phyloP scores from a whole-genome alignment of 257 asterid genomes.

The Paraleonurus japonicus region DNA sequence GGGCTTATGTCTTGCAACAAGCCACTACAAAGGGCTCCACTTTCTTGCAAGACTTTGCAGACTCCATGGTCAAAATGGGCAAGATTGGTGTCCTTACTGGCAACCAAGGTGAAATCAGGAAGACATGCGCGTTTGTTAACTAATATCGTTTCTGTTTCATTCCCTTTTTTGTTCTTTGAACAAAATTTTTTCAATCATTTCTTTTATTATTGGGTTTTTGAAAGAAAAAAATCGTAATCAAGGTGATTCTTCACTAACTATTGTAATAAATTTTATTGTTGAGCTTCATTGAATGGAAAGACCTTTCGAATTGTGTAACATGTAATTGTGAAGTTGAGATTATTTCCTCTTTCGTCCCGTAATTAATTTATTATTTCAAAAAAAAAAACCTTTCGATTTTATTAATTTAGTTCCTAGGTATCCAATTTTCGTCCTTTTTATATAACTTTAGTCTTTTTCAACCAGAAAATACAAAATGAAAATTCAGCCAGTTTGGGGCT shows the following conservation, averaged over 20 bases:
- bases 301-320: not conserved
- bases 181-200: not conserved
- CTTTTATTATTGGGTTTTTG: not conserved
- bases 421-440: too few species aligned
- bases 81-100: conserved; percentile 49
- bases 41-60: conserved; percentile 42
- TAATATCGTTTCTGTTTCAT: conserved; percentile 1
- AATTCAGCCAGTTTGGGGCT: too few species aligned
- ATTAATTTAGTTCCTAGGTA: too few species aligned
- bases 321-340: not conserved
- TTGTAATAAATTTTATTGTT: not conserved
- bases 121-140: conserved; percentile 41
- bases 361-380: too few species aligned
- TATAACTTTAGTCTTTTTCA: too few species aligned
- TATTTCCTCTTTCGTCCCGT: too few species aligned
- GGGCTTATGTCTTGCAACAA: conserved; percentile 35
- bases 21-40: conserved; percentile 14
- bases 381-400: too few species aligned
- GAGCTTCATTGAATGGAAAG: not conserved
- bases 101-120: conserved; percentile 51
- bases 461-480: too few species aligned
- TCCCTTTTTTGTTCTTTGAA: not conserved
- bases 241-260: not conserved
- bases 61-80: conserved; percentile 57
- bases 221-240: not conserved